These are phyloP conservation scores for Entelexis paramagnoliae DNA, from an alignment of 1,139 yeast genomes.

Conservation along the genomic window DNA sequence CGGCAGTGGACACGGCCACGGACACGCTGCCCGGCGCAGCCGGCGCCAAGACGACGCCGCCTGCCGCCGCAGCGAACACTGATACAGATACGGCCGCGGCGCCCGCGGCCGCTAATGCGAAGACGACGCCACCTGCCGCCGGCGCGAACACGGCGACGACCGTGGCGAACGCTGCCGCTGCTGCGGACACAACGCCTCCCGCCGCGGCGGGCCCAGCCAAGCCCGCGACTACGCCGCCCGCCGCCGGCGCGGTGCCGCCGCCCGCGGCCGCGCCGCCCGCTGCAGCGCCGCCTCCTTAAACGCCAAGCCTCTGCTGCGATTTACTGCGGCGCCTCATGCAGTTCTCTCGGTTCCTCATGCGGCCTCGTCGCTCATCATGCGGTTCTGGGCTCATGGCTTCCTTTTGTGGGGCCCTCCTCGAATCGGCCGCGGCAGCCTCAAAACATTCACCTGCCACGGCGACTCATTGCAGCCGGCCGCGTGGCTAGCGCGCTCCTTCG, in stretches of 20 bases:
- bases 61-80: background rate
- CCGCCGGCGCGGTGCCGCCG: constrained; percentile 5
- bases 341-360: too few species aligned
- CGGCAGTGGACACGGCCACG: background rate
- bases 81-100: background rate
- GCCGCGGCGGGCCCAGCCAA: constrained; percentile 10
- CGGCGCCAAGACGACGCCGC: constrained; percentile 4
- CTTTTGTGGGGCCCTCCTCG: too few species aligned
- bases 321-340: too few species aligned
- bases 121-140: background rate
- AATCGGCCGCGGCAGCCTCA: too few species aligned
- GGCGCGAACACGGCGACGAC: too few species aligned
- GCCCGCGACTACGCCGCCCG: constrained; percentile 10
- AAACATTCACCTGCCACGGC: too few species aligned
- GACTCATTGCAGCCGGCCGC: too few species aligned
- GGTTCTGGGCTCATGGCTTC: too few species aligned
- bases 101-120: constrained; percentile 6
- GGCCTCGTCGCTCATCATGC: too few species aligned
- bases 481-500: too few species aligned
- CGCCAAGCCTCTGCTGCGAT: too few species aligned
- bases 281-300: background rate
- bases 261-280: background rate
- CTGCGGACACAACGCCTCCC: background rate
- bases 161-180: background rate
- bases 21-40: constrained; percentile 8